Percentiles rank a stretch among this genome's conserved stretches.
Conservation (phyloP, 2,329 filamentous ascomycete genomes). For the Pseudocercospora ulei region DNA sequence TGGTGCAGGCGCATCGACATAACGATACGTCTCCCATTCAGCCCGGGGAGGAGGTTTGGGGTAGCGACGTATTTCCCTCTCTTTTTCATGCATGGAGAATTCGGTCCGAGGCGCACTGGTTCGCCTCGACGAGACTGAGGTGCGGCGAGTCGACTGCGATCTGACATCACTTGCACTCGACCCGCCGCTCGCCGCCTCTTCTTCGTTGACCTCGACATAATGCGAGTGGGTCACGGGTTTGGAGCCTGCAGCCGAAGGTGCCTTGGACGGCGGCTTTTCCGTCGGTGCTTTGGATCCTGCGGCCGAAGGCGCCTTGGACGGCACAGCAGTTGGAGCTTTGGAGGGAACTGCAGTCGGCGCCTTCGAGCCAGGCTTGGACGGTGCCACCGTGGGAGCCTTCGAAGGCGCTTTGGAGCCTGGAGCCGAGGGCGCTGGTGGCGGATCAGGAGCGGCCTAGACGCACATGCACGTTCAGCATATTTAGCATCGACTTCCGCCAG, state of each 20-base stretch:
- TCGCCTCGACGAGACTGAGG: not conserved
- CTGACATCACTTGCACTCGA: conserved; percentile 13
- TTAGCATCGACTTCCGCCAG: too few relatives aligned
- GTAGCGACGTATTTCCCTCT: conserved; percentile 38
- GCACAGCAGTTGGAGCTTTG: conserved; percentile 15
- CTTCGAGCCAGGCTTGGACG: conserved; percentile 13
- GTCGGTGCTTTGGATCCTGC: conserved; percentile 14
- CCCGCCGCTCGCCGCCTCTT: conserved; percentile 16
- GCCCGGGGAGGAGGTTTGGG: conserved; percentile 26
- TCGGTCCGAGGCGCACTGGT: conserved; percentile 23
- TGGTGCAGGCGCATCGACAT: conserved; percentile 36
- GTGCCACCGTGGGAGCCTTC: conserved; percentile 17
- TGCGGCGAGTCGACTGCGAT: conserved; percentile 12
- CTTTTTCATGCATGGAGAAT: conserved; percentile 40
- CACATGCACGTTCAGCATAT: too few relatives aligned
- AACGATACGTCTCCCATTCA: conserved; percentile 42
- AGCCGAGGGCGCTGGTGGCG: conserved; percentile 5
- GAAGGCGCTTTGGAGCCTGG: conserved; percentile 12
- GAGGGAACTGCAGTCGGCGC: conserved; percentile 23
- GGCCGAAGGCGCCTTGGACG: conserved; percentile 25
- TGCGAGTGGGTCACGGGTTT: conserved; percentile 27
- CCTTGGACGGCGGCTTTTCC: conserved; percentile 14
- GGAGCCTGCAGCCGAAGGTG: conserved; percentile 12
- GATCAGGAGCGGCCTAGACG: conserved; percentile 2
- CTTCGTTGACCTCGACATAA: conserved; percentile 40